A percentile compares a stretch with the other conserved stretches of the same genome.
Evolutionary conservation across 306 rosid genomes (phyloP).

Genomic region (Rosa multiflora): DNA sequence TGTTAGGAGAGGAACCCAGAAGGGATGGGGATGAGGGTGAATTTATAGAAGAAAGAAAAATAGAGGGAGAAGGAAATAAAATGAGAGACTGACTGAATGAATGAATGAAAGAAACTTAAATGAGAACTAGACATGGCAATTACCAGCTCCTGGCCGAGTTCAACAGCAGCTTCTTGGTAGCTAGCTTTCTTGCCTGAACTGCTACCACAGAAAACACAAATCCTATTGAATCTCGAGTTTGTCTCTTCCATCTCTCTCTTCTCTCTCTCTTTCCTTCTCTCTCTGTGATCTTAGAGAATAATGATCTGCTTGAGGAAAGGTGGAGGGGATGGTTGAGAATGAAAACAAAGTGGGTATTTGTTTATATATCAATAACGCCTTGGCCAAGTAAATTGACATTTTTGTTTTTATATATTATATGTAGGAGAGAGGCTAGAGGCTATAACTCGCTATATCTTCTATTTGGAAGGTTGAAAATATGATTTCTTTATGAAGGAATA

Average conservation of each 20-base stretch:
- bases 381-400: conserved; percentile 23
- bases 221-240: conserved; percentile 80
- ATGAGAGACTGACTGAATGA: not conserved
- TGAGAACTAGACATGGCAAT: not conserved
- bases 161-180: conserved; percentile 93
- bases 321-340: conserved; percentile 34
- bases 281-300: conserved; percentile 20
- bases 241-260: conserved; percentile 60
- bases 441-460: not conserved
- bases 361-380: conserved; percentile 22
- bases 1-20: not conserved
- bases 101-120: not conserved
- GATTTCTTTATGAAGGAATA: not conserved
- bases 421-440: too few relatives aligned
- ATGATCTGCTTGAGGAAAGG: conserved; percentile 18
- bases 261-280: conserved; percentile 14
- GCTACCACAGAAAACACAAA: conserved; percentile 98
- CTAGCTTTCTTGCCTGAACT: conserved; percentile 91
- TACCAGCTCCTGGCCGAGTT: conserved; percentile 91
- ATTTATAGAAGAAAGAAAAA: not conserved
- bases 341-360: conserved; percentile 35
- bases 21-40: not conserved
- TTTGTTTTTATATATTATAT: not conserved
- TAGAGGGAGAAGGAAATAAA: not conserved
- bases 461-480: conserved; percentile 17